phyloP scores from a whole-genome alignment of 495 filamentous ascomycete genomes.

The Annulohypoxylon moriforme region DNA sequence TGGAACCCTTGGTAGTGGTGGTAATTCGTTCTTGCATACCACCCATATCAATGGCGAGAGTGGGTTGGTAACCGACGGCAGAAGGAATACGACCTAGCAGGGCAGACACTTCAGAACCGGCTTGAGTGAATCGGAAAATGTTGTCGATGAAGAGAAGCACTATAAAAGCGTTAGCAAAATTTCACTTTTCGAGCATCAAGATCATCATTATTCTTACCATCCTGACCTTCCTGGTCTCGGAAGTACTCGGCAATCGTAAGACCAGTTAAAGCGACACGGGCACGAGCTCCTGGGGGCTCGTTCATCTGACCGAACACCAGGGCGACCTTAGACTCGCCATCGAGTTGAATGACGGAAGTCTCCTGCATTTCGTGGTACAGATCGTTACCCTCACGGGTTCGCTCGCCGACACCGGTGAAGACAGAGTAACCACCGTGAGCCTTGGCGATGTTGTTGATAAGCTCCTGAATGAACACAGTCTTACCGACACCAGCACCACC shows the following conservation, averaged over 20 bases:
- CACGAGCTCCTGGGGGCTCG: slow-evolving; percentile 99
- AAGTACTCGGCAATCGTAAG: slow-evolving; percentile 94
- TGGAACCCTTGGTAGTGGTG: slow-evolving; percentile 98
- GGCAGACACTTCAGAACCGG: slow-evolving; percentile 99
- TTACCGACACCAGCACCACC: slow-evolving; percentile 99
- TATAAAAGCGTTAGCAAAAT: slow-evolving; percentile 43
- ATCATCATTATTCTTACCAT: slow-evolving; percentile 63
- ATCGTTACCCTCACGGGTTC: slow-evolving; percentile 99
- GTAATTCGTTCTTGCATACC: slow-evolving; percentile 99
- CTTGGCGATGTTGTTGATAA: slow-evolving; percentile 99
- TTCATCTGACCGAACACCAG: slow-evolving; percentile 99
- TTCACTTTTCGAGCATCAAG: not conserved
- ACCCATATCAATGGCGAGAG: slow-evolving; percentile 99
- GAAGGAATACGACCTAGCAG: slow-evolving; percentile 99
- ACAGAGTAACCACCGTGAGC: slow-evolving; percentile 99
- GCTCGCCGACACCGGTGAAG: slow-evolving; percentile 99
- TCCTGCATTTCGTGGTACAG: slow-evolving; percentile 99
- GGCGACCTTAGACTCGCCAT: slow-evolving; percentile 99
- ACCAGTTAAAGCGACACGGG: slow-evolving; percentile 97
- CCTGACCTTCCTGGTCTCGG: slow-evolving; percentile 97
- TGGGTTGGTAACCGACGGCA: slow-evolving; percentile 99
- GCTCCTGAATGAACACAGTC: slow-evolving; percentile 99
- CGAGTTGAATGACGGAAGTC: slow-evolving; percentile 98
- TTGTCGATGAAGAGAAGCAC: slow-evolving; percentile 99
- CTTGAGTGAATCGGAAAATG: slow-evolving; percentile 99